Percentiles rank a stretch among this genome's conserved stretches.
phyloP scores from a whole-genome alignment of 495 filamentous ascomycete species.

The Hypomontagnella monticulosa region DNA sequence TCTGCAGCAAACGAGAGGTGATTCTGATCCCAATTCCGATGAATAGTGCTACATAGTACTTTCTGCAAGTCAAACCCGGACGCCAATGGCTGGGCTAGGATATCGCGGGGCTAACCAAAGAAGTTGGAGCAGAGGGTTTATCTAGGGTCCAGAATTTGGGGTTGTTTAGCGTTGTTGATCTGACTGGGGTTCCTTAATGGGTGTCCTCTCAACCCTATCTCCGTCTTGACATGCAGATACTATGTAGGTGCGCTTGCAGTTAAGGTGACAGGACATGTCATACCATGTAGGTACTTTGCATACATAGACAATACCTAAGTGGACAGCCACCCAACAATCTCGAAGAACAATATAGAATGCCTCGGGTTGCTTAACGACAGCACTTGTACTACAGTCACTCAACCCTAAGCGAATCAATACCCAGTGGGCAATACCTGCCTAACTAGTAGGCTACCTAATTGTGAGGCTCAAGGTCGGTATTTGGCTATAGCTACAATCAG shows the following conservation, averaged over 20 bases:
- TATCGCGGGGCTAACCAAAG: constrained; percentile 15
- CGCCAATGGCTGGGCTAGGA: background rate
- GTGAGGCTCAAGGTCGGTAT: constrained; percentile 7
- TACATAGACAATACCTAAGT: background rate
- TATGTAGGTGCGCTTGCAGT: background rate
- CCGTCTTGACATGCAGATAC: constrained; percentile 7
- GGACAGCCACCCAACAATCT: background rate
- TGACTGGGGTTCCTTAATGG: constrained; percentile 21
- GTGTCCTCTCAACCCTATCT: constrained; percentile 8
- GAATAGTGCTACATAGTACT: constrained; percentile 8
- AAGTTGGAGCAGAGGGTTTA: background rate
- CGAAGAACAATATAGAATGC: background rate
- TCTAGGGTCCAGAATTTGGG: constrained; percentile 17
- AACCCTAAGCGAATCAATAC: constrained; percentile 6
- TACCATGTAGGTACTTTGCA: no score
- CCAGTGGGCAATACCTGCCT: background rate
- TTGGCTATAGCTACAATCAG: background rate
- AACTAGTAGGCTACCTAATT: constrained; percentile 2
- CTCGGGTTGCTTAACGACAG: background rate
- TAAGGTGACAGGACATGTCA: background rate
- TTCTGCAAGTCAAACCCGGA: background rate
- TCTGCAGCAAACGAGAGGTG: constrained; percentile 12
- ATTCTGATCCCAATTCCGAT: background rate
- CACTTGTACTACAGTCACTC: constrained; percentile 4
- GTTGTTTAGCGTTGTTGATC: constrained; percentile 33